A percentile compares a stretch with the other conserved stretches of the same genome.
These are phyloP conservation scores for Graphilbum fragrans DNA, from an alignment of 2,329 filamentous ascomycete species.

Conservation along the genomic window DNA sequence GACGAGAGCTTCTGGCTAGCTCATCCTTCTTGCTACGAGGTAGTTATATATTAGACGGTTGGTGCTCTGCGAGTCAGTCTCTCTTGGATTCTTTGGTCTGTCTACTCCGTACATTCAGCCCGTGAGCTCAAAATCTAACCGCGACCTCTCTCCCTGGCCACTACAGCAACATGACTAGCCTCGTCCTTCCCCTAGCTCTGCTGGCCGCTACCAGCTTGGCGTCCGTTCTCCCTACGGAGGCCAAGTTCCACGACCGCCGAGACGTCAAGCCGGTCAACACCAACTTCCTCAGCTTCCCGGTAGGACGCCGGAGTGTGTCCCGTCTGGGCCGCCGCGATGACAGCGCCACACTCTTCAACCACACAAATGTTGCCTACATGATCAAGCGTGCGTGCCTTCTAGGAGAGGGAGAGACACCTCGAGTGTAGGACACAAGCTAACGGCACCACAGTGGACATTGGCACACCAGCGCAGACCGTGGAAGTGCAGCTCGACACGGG, in stretches of 20 bases:
- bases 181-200: slow-evolving; percentile 4
- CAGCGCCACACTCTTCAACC: slow-evolving; percentile 6
- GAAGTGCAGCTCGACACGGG: slow-evolving; percentile 39
- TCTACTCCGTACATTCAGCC: too few species aligned
- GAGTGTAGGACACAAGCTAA: too few species aligned
- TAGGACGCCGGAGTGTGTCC: background rate
- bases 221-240: background rate
- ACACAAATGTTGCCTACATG: slow-evolving; percentile 9
- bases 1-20: too few species aligned
- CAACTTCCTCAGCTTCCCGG: slow-evolving; percentile 3
- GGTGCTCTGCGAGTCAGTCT: too few species aligned
- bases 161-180: background rate
- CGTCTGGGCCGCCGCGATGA: slow-evolving; percentile 1
- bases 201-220: slow-evolving; percentile 1
- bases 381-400: slow-evolving; percentile 3
- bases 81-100: too few species aligned
- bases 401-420: background rate
- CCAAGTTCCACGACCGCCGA: too few species aligned
- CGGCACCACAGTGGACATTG: slow-evolving; percentile 26
- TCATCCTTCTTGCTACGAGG: too few species aligned
- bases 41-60: too few species aligned
- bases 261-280: background rate
- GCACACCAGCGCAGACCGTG: slow-evolving; percentile 33
- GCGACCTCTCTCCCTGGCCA: too few species aligned
- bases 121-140: too few species aligned